Evolutionary conservation across 1,284 basidiomycete genomes (phyloP).

Genomic region (Apiotrichum gracile): DNA sequence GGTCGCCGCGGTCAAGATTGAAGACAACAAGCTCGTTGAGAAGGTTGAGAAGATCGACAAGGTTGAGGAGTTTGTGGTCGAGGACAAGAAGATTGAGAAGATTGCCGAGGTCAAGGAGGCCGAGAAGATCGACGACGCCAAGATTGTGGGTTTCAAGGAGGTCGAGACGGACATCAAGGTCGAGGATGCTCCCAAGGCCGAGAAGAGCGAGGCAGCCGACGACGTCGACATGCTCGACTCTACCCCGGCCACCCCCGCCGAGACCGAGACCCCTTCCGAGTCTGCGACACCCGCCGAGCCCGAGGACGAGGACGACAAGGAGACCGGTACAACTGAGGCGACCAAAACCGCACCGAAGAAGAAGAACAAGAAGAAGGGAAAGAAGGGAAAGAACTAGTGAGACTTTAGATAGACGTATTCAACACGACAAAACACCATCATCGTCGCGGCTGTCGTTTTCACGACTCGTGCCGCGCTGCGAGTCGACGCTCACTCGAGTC

Average conservation of each 20-base stretch:
- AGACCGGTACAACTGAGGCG: background rate
- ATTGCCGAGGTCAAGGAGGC: background rate
- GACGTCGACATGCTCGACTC: background rate
- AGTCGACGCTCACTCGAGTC: too few species aligned
- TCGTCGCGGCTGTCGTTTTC: too few species aligned
- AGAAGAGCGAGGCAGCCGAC: background rate
- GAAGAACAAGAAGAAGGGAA: conserved; percentile 3
- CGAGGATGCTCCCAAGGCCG: background rate
- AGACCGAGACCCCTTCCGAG: too few species aligned
- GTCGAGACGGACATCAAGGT: background rate
- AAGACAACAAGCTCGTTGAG: background rate
- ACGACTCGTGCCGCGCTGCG: too few species aligned
- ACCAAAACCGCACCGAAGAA: background rate
- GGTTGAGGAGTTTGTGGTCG: background rate
- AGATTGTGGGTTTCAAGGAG: background rate
- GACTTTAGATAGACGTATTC: too few species aligned
- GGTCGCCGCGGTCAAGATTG: background rate
- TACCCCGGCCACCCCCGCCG: background rate
- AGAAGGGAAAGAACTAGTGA: conserved; percentile 2
- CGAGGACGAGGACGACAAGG: background rate
- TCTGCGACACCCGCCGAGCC: background rate
- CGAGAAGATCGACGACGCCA: background rate
- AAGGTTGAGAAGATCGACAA: background rate
- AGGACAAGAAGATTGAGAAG: background rate
- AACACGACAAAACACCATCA: background rate